Evolutionary conservation across 169 alveolate species (phyloP).

Genomic region (Plasmodium reichenowi): DNA sequence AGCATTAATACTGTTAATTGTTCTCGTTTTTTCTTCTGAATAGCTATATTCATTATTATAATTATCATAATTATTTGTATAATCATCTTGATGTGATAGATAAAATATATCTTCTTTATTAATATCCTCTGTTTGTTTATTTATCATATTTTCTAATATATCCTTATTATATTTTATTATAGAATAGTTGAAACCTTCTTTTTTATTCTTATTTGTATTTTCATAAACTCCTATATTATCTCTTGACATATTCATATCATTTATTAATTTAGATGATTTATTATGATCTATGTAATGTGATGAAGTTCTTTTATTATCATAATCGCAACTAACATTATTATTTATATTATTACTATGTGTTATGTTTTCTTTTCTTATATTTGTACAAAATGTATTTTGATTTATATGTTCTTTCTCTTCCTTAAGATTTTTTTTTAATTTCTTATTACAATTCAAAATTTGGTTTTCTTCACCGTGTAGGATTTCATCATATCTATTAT

Average conservation of each 20-base stretch:
- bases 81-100: constrained; percentile 1
- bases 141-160: constrained; percentile 35
- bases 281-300: background rate
- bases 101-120: constrained; percentile 54
- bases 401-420: constrained; percentile 1
- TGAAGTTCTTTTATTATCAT: no score
- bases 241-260: background rate
- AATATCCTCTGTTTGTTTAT: constrained; percentile 16
- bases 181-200: constrained; percentile 3
- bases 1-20: constrained; percentile 40
- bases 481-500: background rate
- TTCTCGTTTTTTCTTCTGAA: constrained; percentile 48
- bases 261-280: background rate
- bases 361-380: background rate
- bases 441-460: constrained; percentile 9
- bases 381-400: background rate
- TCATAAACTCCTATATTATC: background rate
- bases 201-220: background rate
- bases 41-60: constrained; percentile 6
- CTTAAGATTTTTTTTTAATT: constrained; percentile 12
- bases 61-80: constrained; percentile 3
- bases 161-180: constrained; percentile 55
- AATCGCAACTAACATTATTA: no score
- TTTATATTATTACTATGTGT: background rate
- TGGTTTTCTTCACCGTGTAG: background rate